Evolutionary conservation across 257 asterid genomes (phyloP).

Genomic region (Solanum corneliomulleri): DNA sequence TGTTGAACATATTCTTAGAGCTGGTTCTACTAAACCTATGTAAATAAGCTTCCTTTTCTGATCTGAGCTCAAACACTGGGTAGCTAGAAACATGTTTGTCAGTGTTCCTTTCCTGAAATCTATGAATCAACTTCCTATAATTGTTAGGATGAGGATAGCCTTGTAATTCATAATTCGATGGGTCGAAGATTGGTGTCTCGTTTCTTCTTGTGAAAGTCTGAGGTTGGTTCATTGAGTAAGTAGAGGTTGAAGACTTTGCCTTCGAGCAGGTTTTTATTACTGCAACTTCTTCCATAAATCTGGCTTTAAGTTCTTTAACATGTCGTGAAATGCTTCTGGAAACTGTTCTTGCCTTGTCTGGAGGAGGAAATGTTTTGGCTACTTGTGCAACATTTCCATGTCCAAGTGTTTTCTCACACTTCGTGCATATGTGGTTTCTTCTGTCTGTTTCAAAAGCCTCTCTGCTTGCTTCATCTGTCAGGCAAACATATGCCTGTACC

Average conservation of each 20-base stretch:
- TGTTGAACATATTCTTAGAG: background rate
- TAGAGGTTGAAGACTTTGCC: slow-evolving; percentile 22
- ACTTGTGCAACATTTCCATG: slow-evolving; percentile 6
- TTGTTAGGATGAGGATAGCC: slow-evolving; percentile 36
- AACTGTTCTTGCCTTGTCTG: background rate
- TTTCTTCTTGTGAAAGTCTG: background rate
- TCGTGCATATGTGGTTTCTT: slow-evolving; percentile 19
- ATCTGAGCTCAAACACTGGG: slow-evolving; percentile 29
- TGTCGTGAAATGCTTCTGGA: slow-evolving; percentile 5
- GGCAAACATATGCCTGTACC: slow-evolving; percentile 59
- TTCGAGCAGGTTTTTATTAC: slow-evolving; percentile 48
- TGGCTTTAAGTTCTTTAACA: slow-evolving; percentile 31
- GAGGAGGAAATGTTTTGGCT: slow-evolving; percentile 1
- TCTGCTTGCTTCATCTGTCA: slow-evolving; percentile 37
- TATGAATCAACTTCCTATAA: slow-evolving; percentile 2
- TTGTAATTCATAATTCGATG: slow-evolving; percentile 33
- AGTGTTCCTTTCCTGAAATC: background rate
- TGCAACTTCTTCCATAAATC: slow-evolving; percentile 34
- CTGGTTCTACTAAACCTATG: background rate
- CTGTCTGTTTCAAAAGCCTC: slow-evolving; percentile 35
- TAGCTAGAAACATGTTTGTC: background rate
- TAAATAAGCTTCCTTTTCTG: slow-evolving; percentile 5
- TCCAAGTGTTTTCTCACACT: slow-evolving; percentile 11
- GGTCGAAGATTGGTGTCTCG: slow-evolving; percentile 48
- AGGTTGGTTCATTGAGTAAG: background rate